Evolutionary conservation across 2,329 filamentous ascomycete genomes (phyloP).

Genomic region (Diaporthe humulicola): DNA sequence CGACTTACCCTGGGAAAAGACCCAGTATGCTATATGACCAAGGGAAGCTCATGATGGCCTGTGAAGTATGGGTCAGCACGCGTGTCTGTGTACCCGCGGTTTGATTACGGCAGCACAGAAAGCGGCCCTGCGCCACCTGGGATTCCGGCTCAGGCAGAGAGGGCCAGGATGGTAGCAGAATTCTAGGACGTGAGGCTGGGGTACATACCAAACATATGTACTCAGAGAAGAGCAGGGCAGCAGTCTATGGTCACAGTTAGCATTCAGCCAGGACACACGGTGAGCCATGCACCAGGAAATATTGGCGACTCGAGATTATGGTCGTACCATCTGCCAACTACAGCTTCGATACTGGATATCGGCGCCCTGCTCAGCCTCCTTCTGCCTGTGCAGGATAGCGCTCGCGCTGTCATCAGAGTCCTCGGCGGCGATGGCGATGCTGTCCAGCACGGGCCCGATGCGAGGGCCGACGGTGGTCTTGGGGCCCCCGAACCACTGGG

Average conservation of each 20-base stretch:
- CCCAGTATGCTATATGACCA: conserved; percentile 92
- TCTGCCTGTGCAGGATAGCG: conserved; percentile 72
- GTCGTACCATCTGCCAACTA: conserved; percentile 85
- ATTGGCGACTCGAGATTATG: conserved; percentile 32
- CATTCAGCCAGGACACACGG: background rate
- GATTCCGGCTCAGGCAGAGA: too few species aligned
- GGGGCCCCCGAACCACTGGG: conserved; percentile 52
- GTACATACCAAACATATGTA: conserved; percentile 82
- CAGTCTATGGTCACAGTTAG: conserved; percentile 68
- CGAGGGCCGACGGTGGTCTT: conserved; percentile 62
- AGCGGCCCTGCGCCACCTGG: background rate
- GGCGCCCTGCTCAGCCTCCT: conserved; percentile 81
- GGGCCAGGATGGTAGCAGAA: background rate
- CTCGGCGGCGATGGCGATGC: conserved; percentile 49
- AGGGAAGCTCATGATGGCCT: conserved; percentile 92
- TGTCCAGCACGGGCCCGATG: conserved; percentile 61
- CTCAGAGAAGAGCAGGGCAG: conserved; percentile 90
- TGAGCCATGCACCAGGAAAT: conserved; percentile 2
- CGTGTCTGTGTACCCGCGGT: background rate
- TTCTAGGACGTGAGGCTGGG: too few species aligned
- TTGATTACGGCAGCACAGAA: background rate
- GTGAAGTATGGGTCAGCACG: conserved; percentile 48
- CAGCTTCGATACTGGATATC: conserved; percentile 94
- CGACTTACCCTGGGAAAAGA: conserved; percentile 77
- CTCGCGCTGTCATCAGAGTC: conserved; percentile 61